Conservation (phyloP, 352 stramenopile species). For the Phytophthora agathidicida region DNA sequence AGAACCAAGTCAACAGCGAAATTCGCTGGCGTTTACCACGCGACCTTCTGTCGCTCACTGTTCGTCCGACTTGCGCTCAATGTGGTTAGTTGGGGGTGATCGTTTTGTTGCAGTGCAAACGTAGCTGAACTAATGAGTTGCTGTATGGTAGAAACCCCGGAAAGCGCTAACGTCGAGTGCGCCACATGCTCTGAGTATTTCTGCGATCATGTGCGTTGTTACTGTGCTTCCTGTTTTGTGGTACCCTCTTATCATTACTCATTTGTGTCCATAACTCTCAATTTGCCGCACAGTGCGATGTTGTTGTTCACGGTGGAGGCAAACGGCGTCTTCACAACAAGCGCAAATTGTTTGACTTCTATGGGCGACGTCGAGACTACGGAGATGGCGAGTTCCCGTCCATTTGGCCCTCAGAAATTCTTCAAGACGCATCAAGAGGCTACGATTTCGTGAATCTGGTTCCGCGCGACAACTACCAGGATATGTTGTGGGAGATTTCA, state of each 20-base stretch:
- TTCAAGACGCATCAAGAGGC: conserved; percentile 70
- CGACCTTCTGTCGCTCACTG: conserved; percentile 83
- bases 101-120: background rate
- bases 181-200: conserved; percentile 92
- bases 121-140: background rate
- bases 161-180: conserved; percentile 84
- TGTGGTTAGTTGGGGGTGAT: conserved; percentile 75
- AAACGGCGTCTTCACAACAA: conserved; percentile 79
- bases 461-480: conserved; percentile 66
- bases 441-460: conserved; percentile 71
- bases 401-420: conserved; percentile 88
- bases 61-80: conserved; percentile 84
- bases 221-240: background rate
- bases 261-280: background rate
- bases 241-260: background rate
- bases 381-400: conserved; percentile 91
- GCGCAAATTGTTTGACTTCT: conserved; percentile 92
- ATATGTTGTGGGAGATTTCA: conserved; percentile 70
- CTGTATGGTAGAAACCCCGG: conserved; percentile 39
- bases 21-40: conserved; percentile 92
- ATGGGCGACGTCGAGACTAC: conserved; percentile 91
- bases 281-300: conserved; percentile 58
- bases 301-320: conserved; percentile 84
- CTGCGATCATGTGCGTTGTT: conserved; percentile 61
- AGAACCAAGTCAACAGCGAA: conserved; percentile 92